phyloP scores from a whole-genome alignment of 2,329 filamentous ascomycete species.

The Fusarium algeriense region DNA sequence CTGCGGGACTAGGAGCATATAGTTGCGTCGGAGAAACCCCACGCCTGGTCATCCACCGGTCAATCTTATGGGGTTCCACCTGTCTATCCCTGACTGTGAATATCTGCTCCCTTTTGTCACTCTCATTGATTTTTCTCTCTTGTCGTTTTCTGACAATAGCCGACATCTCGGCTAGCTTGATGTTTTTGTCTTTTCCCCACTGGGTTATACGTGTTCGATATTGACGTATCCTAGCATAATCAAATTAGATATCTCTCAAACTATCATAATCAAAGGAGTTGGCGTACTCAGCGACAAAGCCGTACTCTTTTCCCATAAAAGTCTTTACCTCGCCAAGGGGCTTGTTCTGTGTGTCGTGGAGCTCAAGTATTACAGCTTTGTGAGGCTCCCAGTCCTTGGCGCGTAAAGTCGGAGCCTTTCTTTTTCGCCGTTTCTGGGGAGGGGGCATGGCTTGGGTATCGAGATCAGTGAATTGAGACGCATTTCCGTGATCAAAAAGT shows the following conservation, averaged over 20 bases:
- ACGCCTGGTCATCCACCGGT: constrained; percentile 1
- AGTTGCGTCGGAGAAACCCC: fast-evolving
- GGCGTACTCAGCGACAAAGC: not conserved
- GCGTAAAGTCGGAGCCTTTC: not conserved
- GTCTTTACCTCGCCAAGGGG: not conserved
- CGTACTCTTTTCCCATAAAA: not conserved
- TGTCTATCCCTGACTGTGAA: not conserved
- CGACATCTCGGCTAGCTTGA: not conserved
- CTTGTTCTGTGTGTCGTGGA: not conserved
- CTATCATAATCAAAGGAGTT: not conserved
- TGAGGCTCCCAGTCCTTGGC: constrained; percentile 1
- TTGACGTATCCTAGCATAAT: not conserved
- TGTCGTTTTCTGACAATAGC: not conserved
- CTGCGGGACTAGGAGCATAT: not conserved
- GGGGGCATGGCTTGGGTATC: not conserved
- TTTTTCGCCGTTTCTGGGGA: not conserved
- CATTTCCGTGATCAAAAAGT: not conserved
- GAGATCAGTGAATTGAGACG: not conserved
- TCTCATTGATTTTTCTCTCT: not conserved
- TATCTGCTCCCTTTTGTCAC: not conserved
- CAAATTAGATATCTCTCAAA: not conserved
- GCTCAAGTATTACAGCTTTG: not conserved
- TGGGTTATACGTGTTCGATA: not conserved
- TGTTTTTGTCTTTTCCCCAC: constrained; percentile 1
- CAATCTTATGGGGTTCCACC: not conserved